Base-by-base conservation (phyloP, 2,329 filamentous ascomycete genomes). In the Diaporthe citri region DNA sequence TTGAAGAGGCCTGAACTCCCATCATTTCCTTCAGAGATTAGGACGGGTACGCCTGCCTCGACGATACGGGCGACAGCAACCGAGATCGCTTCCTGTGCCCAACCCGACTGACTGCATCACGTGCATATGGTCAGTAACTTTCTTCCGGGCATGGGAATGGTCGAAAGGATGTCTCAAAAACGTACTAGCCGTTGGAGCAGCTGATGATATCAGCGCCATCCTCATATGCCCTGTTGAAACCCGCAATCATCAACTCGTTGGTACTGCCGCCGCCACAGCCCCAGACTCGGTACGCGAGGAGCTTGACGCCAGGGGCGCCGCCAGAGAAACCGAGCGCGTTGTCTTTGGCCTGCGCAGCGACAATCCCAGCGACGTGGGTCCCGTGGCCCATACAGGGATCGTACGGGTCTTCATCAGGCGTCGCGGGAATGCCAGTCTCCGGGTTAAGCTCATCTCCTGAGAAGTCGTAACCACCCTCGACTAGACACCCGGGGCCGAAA, bases 401-500 rank as follows among this genome's bases (percentile, higher is more conserved):
- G 13, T 48, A 59, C 9, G 83, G 84, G 74, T 85, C 84, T 12
- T 77, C 71, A 60, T 83, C 83, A 0, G 62, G 62, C 12, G 28
- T 4, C 9, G 62, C 62, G n/a, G 62, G 83, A 82, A 81, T 80
- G 3, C 64, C 67, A 20, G 78, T 79, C 36, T 75, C 72, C 17
- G 79, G 79, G 31, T 76, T 76, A 67, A 79, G 71, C 12, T 72
- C 56, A 34, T 85, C 82, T 9, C 84, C 84, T 6, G 83, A 78
- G 73, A 85, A 80, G 71, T 86, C 84, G 69, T 80, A 82, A 0
- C 84, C 84, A 70, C 80, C 80, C 20, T 79, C 79, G 9, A 86
- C 82, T 36, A 84, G 78, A 75, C 80, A 85, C 1, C 83, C 84
- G 22, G 79, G 75, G 9, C 84, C 84, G 71, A 85, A 85, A 67